These are phyloP conservation scores for Starmera quercuum DNA, from an alignment of 805 yeast species.

Conservation along the genomic window DNA sequence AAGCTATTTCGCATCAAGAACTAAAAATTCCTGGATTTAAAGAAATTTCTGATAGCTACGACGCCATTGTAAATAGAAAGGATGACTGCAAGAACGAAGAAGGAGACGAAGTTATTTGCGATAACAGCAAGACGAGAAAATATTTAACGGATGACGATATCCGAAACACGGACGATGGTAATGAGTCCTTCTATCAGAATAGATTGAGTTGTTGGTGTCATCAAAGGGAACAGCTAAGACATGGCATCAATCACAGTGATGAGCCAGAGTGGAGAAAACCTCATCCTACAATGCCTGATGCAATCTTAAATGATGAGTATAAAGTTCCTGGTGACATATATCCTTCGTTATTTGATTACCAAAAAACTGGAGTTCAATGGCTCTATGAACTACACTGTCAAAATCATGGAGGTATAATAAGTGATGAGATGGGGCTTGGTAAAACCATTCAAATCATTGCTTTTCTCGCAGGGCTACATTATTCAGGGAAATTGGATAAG, in stretches of 20 bases:
- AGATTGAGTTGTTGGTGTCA: conserved; percentile 56
- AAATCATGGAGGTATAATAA: conserved; percentile 88
- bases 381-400: conserved; percentile 89
- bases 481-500: conserved; percentile 62
- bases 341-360: conserved; percentile 83
- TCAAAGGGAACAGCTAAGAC: conserved; percentile 40
- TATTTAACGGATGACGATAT: conserved; percentile 24
- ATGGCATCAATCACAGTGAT: conserved; percentile 9
- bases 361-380: conserved; percentile 97
- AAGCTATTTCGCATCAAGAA: conserved; percentile 13
- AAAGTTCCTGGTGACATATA: conserved; percentile 86
- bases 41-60: conserved; percentile 2
- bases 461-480: conserved; percentile 84
- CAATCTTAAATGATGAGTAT: conserved; percentile 61
- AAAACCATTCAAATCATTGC: conserved; percentile 91
- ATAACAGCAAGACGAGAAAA: conserved; percentile 9
- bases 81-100: conserved; percentile 12
- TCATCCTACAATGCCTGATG: conserved; percentile 74
- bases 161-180: conserved; percentile 71
- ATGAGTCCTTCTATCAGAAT: conserved; percentile 52
- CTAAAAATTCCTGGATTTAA: conserved; percentile 17
- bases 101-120: conserved; percentile 13
- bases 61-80: conserved; percentile 1
- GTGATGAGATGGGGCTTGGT: conserved; percentile 98
- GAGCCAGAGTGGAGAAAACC: conserved; percentile 62